Base-by-base conservation (phyloP, 2,329 filamentous ascomycete genomes). In the Diaporthe ampelina region DNA sequence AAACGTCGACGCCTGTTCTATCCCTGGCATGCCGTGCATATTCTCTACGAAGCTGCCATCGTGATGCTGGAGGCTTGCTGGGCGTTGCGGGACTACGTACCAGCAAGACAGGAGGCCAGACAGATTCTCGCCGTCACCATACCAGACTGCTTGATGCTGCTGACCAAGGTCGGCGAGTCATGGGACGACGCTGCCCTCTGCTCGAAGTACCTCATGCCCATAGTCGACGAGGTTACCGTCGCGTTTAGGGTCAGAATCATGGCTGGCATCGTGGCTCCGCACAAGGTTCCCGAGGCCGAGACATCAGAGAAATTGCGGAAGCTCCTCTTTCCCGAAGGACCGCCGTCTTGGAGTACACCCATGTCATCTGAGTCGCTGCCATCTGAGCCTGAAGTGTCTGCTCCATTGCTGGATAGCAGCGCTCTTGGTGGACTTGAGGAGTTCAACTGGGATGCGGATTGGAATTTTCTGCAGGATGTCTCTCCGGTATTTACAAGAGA, bases 1-100 rank as follows among this genome's bases (percentile, higher is more conserved):
- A 68, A 57, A 10, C 48, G 70, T 32, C 57, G 70, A 11, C 70
- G 70, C 21, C 57, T 73, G 10, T 73, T 73, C 50, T 73, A 73
- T 32, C 70, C 70, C 10, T 73, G 70, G 70, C 70, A 73, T 8
- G 70, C 58, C 11, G 70, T 73, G 6, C 70, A 73, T 29, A 73
- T 73, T 3, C 70, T 73, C 35, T 73, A 67, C 26, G 70, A 73
- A 15, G 58, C 70, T 3, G 70, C 59, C 6, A 68, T 73, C 17
- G 59, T 73, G 24, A 73, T 73, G 70, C 26, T 73, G 17, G 70
- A 73, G 70, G 70, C 70, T 19, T 73, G 70, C 21, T 73, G 70
- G 70, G 58, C 70, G 5, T 37, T 73, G 37, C 58, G 70, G 5
- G 70, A 73, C 24, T 52, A 68, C 40, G 35, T 67, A 2, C 70